Base-by-base conservation (phyloP, 2,329 filamentous ascomycete species). In the Paraphoma chrysanthemicola region DNA sequence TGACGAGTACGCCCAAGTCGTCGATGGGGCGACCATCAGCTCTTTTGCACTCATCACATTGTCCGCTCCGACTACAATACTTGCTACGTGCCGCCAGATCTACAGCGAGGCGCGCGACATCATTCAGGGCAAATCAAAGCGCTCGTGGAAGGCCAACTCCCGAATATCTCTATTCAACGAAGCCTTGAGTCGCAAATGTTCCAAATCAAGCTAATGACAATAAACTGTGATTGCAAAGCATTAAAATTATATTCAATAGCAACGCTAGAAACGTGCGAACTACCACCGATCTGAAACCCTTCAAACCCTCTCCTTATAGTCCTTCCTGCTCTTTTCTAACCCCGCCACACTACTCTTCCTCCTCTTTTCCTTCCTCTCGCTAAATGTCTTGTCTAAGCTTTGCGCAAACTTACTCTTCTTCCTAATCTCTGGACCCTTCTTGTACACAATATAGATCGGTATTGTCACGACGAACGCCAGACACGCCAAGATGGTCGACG, bases 371-470 rank as follows among this genome's bases (percentile, higher is more conserved):
- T 54, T 60, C 23, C 66, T 67, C 62, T 69, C 54, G 45, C 72
- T 64, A 11, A 72, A 63, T 17, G 67, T 63, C 55, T 71, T 63
- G 11, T 71, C 72, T 48, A 81, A 65, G 41, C 75, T 73, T 68
- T 83, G 78, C 4, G 85, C 84, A 66, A 87, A 86, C 36, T 80
- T 79, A 31, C 81, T 84, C 41, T 77, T 79, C 30, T 71, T 78
- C 3, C 85, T 77, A 33, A 88, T 81, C 9, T 75, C 69, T 0
- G 84, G 82, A 0, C 85, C 85, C 59, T 85, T 83, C 76, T 77
- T 80, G 64, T 86, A 87, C 62, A 87, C 82, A 16, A 83, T 65
- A 58, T 84, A 86, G 3, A 86, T 83, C 0, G 85, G 82, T 4
- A 81, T 74, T 0, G 81, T 78, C 5, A 87, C 78, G 3, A 84